Conservation (phyloP, 495 filamentous ascomycete species). For the Lophiotrema nucula region DNA sequence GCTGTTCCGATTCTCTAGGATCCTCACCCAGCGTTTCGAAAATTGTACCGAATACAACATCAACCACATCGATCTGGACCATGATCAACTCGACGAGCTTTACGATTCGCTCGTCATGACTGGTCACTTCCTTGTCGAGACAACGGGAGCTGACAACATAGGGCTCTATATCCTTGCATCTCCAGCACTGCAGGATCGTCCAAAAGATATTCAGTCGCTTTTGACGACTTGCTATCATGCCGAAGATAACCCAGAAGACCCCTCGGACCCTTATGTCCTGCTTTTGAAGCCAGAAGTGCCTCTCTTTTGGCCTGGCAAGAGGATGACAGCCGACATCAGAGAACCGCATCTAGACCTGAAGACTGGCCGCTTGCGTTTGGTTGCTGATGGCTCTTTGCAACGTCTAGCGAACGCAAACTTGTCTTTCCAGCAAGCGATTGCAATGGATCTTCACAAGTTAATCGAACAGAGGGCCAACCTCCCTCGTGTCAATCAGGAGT, state of each 20-base stretch:
- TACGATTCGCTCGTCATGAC: constrained; percentile 79
- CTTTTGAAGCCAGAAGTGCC: constrained; percentile 79
- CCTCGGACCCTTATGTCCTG: constrained; percentile 73
- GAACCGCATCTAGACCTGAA: constrained; percentile 84
- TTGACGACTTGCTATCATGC: constrained; percentile 86
- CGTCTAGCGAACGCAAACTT: constrained; percentile 74
- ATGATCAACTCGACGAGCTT: constrained; percentile 65
- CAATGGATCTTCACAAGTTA: constrained; percentile 78
- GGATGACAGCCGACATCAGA: constrained; percentile 65
- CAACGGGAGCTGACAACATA: constrained; percentile 59
- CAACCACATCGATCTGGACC: constrained; percentile 51
- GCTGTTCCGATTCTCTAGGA: constrained; percentile 78
- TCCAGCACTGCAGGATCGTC: constrained; percentile 68
- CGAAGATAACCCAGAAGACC: constrained; percentile 67
- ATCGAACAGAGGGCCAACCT: constrained; percentile 92
- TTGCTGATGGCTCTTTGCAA: constrained; percentile 82
- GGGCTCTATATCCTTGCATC: constrained; percentile 84
- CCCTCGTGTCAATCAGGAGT: constrained; percentile 81
- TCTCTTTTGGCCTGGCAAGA: constrained; percentile 78
- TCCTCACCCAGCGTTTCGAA: constrained; percentile 88
- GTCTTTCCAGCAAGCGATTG: constrained; percentile 71
- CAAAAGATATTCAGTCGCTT: constrained; percentile 77
- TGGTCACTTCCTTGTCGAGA: constrained; percentile 81
- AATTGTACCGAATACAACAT: constrained; percentile 94
- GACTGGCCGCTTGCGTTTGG: constrained; percentile 78